Percentiles rank a stretch among this genome's conserved stretches.
These are phyloP conservation scores for Debaryomyces subglobosus DNA, from an alignment of 1,139 yeast species.

Conservation along the genomic window DNA sequence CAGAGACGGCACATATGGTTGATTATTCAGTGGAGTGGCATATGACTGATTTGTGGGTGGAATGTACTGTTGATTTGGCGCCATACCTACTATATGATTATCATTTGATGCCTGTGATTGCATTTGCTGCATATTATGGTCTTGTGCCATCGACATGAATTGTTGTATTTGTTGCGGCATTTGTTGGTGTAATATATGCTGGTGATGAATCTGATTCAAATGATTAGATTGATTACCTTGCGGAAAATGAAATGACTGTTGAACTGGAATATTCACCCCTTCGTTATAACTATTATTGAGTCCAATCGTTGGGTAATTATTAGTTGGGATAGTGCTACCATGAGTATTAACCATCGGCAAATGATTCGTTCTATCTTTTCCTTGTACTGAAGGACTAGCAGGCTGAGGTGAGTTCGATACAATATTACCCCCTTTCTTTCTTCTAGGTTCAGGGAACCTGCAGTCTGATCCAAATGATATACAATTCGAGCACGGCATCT, in stretches of 20 bases:
- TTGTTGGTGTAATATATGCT: background rate
- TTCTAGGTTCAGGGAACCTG: constrained; percentile 10
- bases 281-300: background rate
- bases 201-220: background rate
- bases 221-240: background rate
- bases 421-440: background rate
- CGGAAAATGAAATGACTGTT: background rate
- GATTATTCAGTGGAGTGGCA: background rate
- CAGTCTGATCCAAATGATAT: constrained; percentile 27
- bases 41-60: background rate
- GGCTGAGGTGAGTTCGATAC: background rate
- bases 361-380: background rate
- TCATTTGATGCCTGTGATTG: background rate
- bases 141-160: background rate
- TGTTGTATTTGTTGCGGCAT: background rate
- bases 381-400: background rate
- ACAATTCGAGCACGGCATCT: constrained; percentile 29
- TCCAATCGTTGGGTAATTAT: background rate
- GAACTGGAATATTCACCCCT: background rate
- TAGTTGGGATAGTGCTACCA: background rate
- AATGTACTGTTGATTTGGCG: background rate
- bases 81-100: background rate
- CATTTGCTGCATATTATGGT: background rate
- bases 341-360: background rate
- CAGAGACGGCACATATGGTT: background rate